These are phyloP conservation scores for Sinapis alba DNA, from an alignment of 441 rosid genomes.

Conservation along the genomic window DNA sequence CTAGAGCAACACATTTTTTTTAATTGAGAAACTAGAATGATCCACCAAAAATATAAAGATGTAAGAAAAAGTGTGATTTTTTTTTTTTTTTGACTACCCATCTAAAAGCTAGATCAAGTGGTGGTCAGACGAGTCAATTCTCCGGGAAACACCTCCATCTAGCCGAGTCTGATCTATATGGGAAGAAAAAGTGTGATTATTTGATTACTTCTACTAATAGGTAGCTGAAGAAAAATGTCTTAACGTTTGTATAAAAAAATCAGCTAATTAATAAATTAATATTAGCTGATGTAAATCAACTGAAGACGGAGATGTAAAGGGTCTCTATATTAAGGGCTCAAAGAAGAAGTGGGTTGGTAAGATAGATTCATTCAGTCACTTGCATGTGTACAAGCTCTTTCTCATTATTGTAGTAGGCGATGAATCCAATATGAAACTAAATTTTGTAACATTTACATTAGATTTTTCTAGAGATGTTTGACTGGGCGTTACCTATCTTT, in stretches of 20 bases:
- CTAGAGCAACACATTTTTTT: too few species aligned
- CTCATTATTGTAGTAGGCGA: neutral
- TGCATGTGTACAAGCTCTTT: constrained; percentile 20
- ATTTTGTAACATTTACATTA: neutral
- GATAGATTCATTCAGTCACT: neutral
- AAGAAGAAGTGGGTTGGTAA: constrained; percentile 18
- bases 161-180: too few species aligned
- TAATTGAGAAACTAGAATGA: too few species aligned
- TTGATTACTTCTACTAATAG: too few species aligned
- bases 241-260: neutral
- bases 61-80: too few species aligned
- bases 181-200: too few species aligned
- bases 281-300: neutral
- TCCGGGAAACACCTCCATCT: too few species aligned
- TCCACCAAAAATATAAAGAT: too few species aligned
- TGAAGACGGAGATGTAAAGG: neutral
- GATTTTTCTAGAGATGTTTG: neutral
- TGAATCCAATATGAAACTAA: neutral
- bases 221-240: neutral
- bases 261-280: too few species aligned
- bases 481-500: neutral
- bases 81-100: too few species aligned
- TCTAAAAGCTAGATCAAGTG: too few species aligned
- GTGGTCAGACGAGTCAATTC: too few species aligned
- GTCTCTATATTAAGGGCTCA: neutral